Percentiles rank a stretch among this genome's conserved stretches.
phyloP scores from a whole-genome alignment of 164 flowering plant genomes.

The Dillenia suffruticosa region DNA sequence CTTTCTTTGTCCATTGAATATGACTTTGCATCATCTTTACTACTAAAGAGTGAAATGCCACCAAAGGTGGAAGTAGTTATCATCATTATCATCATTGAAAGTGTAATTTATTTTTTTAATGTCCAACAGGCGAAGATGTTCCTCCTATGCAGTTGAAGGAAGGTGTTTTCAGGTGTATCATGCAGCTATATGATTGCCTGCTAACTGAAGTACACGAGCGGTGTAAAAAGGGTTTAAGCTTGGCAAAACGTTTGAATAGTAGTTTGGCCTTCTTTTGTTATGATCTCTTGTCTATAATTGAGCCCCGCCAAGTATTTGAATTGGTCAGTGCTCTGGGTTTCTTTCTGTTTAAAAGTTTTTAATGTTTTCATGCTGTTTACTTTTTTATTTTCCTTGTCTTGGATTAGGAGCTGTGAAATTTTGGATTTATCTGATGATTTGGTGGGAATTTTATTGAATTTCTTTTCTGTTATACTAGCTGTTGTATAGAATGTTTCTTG shows the following conservation, averaged over 20 bases:
- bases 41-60: too few species aligned
- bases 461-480: too few species aligned
- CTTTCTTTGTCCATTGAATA: too few species aligned
- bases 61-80: too few species aligned
- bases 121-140: constrained; percentile 77
- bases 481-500: too few species aligned
- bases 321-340: constrained; percentile 45
- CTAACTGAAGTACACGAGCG: constrained; percentile 98
- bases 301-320: constrained; percentile 99
- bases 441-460: too few species aligned
- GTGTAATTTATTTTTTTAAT: constrained; percentile 2
- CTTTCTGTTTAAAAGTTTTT: constrained; percentile 3
- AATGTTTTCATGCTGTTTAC: background rate
- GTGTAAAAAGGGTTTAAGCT: constrained; percentile 91
- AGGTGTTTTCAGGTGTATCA: constrained; percentile 92
- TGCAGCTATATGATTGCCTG: constrained; percentile 97
- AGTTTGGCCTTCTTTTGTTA: constrained; percentile 97
- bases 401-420: too few species aligned
- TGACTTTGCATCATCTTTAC: too few species aligned
- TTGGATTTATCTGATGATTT: too few species aligned
- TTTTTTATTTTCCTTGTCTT: too few species aligned
- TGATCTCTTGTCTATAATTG: constrained; percentile 88
- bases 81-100: too few species aligned
- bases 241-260: constrained; percentile 95
- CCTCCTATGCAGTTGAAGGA: constrained; percentile 98